Evolutionary conservation across 371 early-diverging fungal species (phyloP), one percentile per base, ranked within the genome.

Genomic region (Mycotypha africana): DNA sequence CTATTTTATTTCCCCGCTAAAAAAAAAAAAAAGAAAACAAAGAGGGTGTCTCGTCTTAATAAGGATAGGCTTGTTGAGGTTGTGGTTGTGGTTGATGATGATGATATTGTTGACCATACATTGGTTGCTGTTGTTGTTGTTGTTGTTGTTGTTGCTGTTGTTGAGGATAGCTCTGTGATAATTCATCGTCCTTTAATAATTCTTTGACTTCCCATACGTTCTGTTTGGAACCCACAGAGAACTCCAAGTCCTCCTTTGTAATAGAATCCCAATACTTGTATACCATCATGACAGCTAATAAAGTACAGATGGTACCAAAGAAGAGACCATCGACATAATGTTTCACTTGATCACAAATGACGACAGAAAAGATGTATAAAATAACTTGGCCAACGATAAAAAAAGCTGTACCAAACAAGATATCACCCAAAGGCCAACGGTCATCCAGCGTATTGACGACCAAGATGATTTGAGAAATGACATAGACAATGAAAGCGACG

Each of bases 231-330:
- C 91, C 92, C 22, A 97, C 95, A 19, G 87, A 84, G 65, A 95
- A 97, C 74, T 97, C 98, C 24, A 96, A 72, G 62, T 96, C 98
- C 62, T 97, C 98, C 71, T 95, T 95, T 30, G 98, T 96, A 58
- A 97, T 95, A 15, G 88, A 88, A 65, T 97, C 97, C 98, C 98
- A 97, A 76, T 91, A 97, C 74, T 97, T 97, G 81, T 96, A 97
- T 8, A 96, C 91, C 96, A 97, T 97, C 98, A 97, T 96, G 36
- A 97, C 94, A 21, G 88, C 84, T 51, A 97, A 66, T 44, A 97
- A 69, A n/a, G 88, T 90, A 57, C 86, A 90, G 33, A 93, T 89
- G 12, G 87, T 81, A 31, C 92, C 91, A 76, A 95, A 94, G 83
- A 97, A 97, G 51, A 93, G 60, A 15, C 98, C 98, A 65, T 97